Evolutionary conservation across 495 filamentous ascomycete genomes (phyloP), one percentile per base, ranked within the genome.

Genomic region (Aspergillus sclerotioniger): DNA sequence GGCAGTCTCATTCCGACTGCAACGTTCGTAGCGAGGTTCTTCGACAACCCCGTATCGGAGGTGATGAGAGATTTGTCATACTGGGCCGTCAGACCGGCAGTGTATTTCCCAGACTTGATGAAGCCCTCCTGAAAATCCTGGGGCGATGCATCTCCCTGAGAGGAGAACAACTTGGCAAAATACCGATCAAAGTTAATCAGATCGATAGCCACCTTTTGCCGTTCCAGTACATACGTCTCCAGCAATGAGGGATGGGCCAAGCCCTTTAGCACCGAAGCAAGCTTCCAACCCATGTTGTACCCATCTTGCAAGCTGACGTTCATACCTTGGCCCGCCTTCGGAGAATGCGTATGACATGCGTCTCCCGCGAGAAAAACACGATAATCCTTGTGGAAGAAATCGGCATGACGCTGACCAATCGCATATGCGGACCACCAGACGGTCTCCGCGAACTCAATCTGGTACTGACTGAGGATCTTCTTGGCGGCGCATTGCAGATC

Each of bases 231-330:
- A 59, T 92, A 93, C 3, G 89, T 89, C 61, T 84, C 70, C 1
- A 92, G 73, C 3, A 91, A 61, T 2, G 75, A 76, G 3, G 80
- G 80, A 12, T 63, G 58, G 2, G 86, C 83, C 43, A 79, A 71
- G 12, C 85, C 85, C 32, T 73, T 80, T 12, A 91, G 67, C 0
- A 92, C 79, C 25, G 80, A 69, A 1, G 82, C 87, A 5, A 94
- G 74, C 70, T 94, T 92, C 90, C 89, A 92, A 17, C 89, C 89
- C 35, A 92, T 82, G 55, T 94, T 92, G 62, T 80, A 76, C 12
- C 76, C 72, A 56, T 84, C 79, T 59, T 81, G 78, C 58, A 79
- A 63, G 61, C 71, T 71, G 48, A 77, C 72, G 56, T 76, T 76
- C 80, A 83, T 75, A 9, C 73, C 76, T 59, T 87, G 84, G 1